phyloP scores from a whole-genome alignment of 306 rosid genomes.

The Lathyrus aphaca region DNA sequence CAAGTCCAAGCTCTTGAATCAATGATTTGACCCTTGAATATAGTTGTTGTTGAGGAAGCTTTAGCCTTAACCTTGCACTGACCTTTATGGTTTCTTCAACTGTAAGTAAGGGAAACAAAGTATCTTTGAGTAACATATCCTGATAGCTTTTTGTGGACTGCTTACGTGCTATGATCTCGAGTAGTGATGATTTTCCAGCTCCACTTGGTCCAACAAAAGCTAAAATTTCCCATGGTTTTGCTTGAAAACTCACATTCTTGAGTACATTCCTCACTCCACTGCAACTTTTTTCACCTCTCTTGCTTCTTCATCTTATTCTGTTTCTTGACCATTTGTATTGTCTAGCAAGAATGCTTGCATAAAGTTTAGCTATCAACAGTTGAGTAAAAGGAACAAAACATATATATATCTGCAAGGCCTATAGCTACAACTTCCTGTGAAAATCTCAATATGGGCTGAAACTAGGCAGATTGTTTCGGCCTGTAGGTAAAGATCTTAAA shows the following conservation, averaged over 20 bases:
- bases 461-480: constrained; percentile 63
- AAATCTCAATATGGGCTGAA: constrained; percentile 75
- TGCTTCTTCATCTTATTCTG: constrained; percentile 42
- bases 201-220: constrained; percentile 96
- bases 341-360: background rate
- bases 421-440: constrained; percentile 56
- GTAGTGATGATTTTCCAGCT: constrained; percentile 87
- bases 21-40: constrained; percentile 62
- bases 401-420: too few relatives aligned
- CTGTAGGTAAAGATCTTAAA: constrained; percentile 71
- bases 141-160: constrained; percentile 64
- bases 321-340: constrained; percentile 34
- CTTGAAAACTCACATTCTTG: constrained; percentile 60
- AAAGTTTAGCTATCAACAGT: background rate
- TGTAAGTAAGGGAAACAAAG: constrained; percentile 75
- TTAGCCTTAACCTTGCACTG: constrained; percentile 66
- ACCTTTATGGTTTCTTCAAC: constrained; percentile 90
- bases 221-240: constrained; percentile 77
- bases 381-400: constrained; percentile 1
- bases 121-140: constrained; percentile 81
- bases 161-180: constrained; percentile 84
- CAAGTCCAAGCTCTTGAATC: constrained; percentile 75
- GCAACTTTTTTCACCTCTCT: constrained; percentile 32
- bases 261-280: constrained; percentile 58
- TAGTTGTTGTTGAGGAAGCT: constrained; percentile 54